Conservation (phyloP, 805 yeast species). For the Kurtzmaniella cleridarum region DNA sequence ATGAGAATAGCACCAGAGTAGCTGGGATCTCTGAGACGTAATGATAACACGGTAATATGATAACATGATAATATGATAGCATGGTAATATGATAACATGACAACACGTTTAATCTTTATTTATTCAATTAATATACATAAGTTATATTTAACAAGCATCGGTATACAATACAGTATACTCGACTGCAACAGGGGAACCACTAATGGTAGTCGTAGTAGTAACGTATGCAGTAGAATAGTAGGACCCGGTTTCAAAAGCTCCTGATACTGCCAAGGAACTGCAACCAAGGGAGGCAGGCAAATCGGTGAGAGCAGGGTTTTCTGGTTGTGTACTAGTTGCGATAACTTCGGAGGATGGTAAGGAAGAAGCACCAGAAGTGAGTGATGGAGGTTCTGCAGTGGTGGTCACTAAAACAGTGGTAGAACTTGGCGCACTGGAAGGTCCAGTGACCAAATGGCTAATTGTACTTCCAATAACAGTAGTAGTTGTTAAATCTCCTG, state of each 20-base stretch:
- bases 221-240: conserved; percentile 4
- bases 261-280: conserved; percentile 5
- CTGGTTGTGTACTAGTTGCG: too few species aligned
- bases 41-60: too few species aligned
- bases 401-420: conserved; percentile 6
- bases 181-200: conserved; percentile 18
- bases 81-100: too few species aligned
- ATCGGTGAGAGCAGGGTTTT: conserved; percentile 5
- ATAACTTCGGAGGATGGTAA: conserved; percentile 2
- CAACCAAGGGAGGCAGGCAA: conserved; percentile 4
- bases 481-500: conserved; percentile 26
- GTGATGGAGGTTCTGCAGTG: conserved; percentile 2
- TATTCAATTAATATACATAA: neutral
- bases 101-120: too few species aligned
- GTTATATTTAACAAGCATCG: conserved; percentile 11
- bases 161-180: conserved; percentile 20
- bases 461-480: conserved; percentile 13
- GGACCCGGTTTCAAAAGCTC: conserved; percentile 1
- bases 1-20: too few species aligned
- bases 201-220: conserved; percentile 14
- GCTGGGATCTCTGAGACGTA: too few species aligned
- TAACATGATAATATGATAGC: too few species aligned
- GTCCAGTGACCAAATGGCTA: conserved; percentile 4
- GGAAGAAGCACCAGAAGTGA: conserved; percentile 3
- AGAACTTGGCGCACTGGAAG: conserved; percentile 1